Percentiles rank a stretch among this genome's conserved stretches.
phyloP scores from a whole-genome alignment of 2,329 filamentous ascomycete genomes.

The Cladophialophora yegresii region DNA sequence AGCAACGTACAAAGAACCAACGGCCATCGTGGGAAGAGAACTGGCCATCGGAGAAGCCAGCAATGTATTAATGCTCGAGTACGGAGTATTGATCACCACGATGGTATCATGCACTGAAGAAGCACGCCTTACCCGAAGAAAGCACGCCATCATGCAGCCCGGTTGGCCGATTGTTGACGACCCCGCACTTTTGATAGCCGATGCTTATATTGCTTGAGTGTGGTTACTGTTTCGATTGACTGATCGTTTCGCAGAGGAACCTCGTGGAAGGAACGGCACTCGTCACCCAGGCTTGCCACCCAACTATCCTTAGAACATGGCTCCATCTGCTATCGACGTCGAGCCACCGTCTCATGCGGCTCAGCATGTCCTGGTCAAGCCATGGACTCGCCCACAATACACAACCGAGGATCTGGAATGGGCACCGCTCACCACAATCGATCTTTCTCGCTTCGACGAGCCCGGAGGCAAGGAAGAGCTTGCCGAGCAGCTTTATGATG shows the following conservation, averaged over 20 bases:
- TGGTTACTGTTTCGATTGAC: neutral
- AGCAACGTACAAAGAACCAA: neutral
- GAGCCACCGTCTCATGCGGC: constrained; percentile 10
- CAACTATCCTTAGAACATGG: constrained; percentile 4
- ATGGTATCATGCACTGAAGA: constrained; percentile 2
- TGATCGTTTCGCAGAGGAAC: neutral
- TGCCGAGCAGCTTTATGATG: constrained; percentile 58
- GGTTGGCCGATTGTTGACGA: neutral
- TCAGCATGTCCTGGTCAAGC: constrained; percentile 44
- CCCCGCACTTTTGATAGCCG: neutral
- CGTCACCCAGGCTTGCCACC: neutral
- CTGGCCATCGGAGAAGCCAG: constrained; percentile 1
- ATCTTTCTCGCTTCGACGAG: constrained; percentile 57
- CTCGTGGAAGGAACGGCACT: neutral
- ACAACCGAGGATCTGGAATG: constrained; percentile 43
- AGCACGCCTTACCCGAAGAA: constrained; percentile 4
- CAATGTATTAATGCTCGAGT: neutral
- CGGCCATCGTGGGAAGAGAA: neutral
- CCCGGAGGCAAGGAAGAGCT: constrained; percentile 58
- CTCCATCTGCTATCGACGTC: constrained; percentile 14
- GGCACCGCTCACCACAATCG: constrained; percentile 59
- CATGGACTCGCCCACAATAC: constrained; percentile 38
- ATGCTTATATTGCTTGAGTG: neutral
- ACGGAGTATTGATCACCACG: neutral
- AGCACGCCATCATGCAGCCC: constrained; percentile 5